A percentile compares a stretch with the other conserved stretches of the same genome.
Evolutionary conservation across 2,329 filamentous ascomycete species (phyloP).

Genomic region (Exophiala sideris): DNA sequence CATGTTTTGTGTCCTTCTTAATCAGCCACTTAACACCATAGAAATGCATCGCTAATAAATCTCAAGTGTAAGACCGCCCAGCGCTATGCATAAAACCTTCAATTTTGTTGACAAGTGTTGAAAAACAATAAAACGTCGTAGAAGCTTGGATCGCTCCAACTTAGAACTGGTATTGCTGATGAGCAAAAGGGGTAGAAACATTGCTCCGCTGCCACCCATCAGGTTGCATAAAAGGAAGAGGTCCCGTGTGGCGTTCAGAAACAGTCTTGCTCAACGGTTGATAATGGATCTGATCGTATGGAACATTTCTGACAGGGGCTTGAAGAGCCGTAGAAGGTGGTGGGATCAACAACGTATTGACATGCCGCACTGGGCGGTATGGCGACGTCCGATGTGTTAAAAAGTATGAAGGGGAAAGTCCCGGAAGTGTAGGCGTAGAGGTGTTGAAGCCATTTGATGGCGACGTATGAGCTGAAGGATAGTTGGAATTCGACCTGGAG

Average conservation of each 20-base stretch:
- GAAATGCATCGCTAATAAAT: slow-evolving; percentile 13
- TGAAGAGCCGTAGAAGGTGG: slow-evolving; percentile 77
- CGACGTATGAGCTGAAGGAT: slow-evolving; percentile 58
- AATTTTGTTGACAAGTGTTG: not conserved
- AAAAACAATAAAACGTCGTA: not conserved
- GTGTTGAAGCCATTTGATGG: slow-evolving; percentile 65
- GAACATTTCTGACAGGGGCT: slow-evolving; percentile 62
- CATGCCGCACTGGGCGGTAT: slow-evolving; percentile 83
- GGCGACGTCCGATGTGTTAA: slow-evolving; percentile 85
- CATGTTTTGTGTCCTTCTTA: slow-evolving; percentile 5
- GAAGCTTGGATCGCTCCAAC: not conserved
- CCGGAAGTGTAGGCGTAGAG: slow-evolving; percentile 58
- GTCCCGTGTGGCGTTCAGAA: slow-evolving; percentile 63
- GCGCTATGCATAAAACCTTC: slow-evolving; percentile 19
- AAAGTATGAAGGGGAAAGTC: slow-evolving; percentile 83
- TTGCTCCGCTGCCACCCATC: slow-evolving; percentile 40
- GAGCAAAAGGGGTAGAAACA: slow-evolving; percentile 23
- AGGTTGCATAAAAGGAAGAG: slow-evolving; percentile 57
- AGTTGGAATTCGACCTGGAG: slow-evolving; percentile 2
- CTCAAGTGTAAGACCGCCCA: slow-evolving; percentile 4
- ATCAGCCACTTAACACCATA: slow-evolving; percentile 2
- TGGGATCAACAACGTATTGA: slow-evolving; percentile 87
- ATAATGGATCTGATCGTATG: slow-evolving; percentile 76
- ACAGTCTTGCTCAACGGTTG: slow-evolving; percentile 69
- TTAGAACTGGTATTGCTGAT: slow-evolving; percentile 23